phyloP scores from a whole-genome alignment of 1,284 basidiomycete species.

The Moesziomyces antarcticus region DNA sequence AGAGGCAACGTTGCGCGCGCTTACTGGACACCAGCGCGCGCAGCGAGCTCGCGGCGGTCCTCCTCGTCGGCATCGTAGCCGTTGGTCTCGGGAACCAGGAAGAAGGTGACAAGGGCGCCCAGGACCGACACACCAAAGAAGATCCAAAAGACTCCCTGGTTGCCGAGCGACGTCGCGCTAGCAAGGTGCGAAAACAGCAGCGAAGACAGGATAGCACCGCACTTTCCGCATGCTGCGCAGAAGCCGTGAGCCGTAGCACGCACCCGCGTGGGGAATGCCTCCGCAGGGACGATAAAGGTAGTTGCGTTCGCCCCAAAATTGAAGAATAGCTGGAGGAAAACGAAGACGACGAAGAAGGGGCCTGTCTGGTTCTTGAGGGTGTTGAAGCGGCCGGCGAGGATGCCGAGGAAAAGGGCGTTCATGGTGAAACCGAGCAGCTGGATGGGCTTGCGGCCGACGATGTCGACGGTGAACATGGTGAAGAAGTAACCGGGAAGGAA shows the following conservation, averaged over 20 bases:
- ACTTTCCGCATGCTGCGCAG: conserved; percentile 71
- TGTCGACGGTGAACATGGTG: conserved; percentile 59
- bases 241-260: conserved; percentile 71
- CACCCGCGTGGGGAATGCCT: conserved; percentile 83
- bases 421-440: conserved; percentile 66
- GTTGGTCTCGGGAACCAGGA: conserved; percentile 62
- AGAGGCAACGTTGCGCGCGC: not conserved
- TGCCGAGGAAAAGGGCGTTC: conserved; percentile 66
- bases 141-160: conserved; percentile 61
- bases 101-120: conserved; percentile 52
- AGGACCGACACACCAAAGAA: conserved; percentile 61
- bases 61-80: conserved; percentile 61
- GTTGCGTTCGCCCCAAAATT: conserved; percentile 79
- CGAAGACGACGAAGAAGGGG: conserved; percentile 81
- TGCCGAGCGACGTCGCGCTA: conserved; percentile 38
- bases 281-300: conserved; percentile 78
- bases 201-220: conserved; percentile 71
- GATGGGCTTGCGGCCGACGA: conserved; percentile 66
- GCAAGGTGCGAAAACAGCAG: conserved; percentile 61
- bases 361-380: conserved; percentile 69
- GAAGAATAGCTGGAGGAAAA: conserved; percentile 72
- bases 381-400: conserved; percentile 65
- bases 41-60: conserved; percentile 59
- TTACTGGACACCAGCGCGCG: conserved; percentile 43
- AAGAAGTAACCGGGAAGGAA: conserved; percentile 67